phyloP scores from a whole-genome alignment of 768 basidiomycete species.

The Cyathus striatus region DNA sequence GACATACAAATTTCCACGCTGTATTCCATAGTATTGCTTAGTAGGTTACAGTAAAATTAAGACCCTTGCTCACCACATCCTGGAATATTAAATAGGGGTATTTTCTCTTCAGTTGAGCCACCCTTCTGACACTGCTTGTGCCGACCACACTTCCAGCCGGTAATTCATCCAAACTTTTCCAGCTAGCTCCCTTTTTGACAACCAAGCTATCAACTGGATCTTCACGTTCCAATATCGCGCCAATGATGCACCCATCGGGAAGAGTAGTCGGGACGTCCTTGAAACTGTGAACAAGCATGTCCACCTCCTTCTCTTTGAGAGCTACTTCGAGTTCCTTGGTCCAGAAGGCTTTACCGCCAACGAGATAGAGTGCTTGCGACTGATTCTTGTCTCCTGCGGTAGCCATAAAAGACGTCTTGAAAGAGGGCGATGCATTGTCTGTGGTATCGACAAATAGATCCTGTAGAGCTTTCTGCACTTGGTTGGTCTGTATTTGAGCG shows the following conservation, averaged over 20 bases:
- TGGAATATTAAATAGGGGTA: constrained; percentile 75
- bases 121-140: constrained; percentile 88
- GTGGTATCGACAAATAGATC: constrained; percentile 46
- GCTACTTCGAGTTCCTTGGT: constrained; percentile 94
- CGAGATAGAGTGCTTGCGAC: constrained; percentile 75
- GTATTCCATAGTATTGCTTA: constrained; percentile 3
- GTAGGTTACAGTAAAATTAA: neutral
- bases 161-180: constrained; percentile 74
- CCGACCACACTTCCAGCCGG: constrained; percentile 91
- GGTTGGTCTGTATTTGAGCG: constrained; percentile 85
- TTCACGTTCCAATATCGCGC: constrained; percentile 81
- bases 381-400: constrained; percentile 91
- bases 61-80: constrained; percentile 70
- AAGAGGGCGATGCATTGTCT: constrained; percentile 26
- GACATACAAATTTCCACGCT: constrained; percentile 87
- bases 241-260: constrained; percentile 80
- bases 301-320: constrained; percentile 65
- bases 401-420: constrained; percentile 42
- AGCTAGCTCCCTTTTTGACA: constrained; percentile 65
- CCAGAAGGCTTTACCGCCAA: constrained; percentile 93
- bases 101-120: constrained; percentile 80
- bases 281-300: constrained; percentile 88
- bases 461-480: constrained; percentile 63
- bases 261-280: constrained; percentile 93
- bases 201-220: constrained; percentile 88